A percentile compares a stretch with the other conserved stretches of the same genome.
phyloP scores from a whole-genome alignment of 305 asterid genomes.

The Striga hermonthica region DNA sequence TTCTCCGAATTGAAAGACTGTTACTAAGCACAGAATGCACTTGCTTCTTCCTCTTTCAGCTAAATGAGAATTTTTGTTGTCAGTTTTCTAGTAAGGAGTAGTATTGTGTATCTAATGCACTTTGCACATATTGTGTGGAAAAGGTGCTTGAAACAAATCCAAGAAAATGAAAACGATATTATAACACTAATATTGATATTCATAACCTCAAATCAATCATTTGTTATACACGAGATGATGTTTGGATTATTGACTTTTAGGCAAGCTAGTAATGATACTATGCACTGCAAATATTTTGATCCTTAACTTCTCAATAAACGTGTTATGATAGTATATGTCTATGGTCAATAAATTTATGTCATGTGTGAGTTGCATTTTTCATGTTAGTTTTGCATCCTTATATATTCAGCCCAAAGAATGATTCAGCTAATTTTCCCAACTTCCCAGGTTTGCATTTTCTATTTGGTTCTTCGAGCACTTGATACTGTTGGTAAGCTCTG shows the following conservation, averaged over 20 bases:
- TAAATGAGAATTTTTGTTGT: not conserved
- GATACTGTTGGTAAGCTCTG: conserved; percentile 82
- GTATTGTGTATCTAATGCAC: not conserved
- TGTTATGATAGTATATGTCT: not conserved
- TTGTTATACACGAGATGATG: not conserved
- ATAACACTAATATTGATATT: not conserved
- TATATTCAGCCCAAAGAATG: conserved; percentile 20
- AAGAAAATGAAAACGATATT: conserved; percentile 1
- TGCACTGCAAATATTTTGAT: not conserved
- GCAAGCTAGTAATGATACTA: not conserved
- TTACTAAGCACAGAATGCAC: not conserved
- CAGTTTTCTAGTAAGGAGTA: not conserved
- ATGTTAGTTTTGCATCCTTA: not conserved
- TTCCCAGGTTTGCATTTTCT: conserved; percentile 78
- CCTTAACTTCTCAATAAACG: not conserved
- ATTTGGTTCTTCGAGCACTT: conserved; percentile 88
- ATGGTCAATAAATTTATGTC: not conserved
- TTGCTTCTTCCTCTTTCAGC: conserved; percentile 21
- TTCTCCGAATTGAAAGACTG: not conserved
- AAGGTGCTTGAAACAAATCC: conserved; percentile 2
- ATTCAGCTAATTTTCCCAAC: conserved; percentile 23
- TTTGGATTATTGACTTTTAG: not conserved
- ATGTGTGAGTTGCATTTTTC: conserved; percentile 10
- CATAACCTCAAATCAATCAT: not conserved
- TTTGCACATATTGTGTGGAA: not conserved